Evolutionary conservation across 108 stramenopile genomes (phyloP), one percentile per base, ranked within the genome.

Genomic region (Skeletonema marinoi): DNA sequence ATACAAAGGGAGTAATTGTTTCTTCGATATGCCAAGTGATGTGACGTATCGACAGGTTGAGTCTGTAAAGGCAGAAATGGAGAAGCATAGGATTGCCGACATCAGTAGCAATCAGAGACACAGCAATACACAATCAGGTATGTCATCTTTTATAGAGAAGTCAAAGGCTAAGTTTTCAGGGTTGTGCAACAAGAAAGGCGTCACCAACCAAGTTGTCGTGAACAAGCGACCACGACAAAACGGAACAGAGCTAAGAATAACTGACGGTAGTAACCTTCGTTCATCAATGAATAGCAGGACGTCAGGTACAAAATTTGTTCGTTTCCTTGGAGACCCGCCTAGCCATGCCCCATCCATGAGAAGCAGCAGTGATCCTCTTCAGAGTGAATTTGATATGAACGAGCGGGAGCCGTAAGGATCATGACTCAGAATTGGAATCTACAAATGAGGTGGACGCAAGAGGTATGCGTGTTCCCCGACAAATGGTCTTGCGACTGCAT

Each of bases 21-120:
- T 82, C 39, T 94, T 96, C 70, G 91, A 96, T 50, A 85, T 85
- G 42, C 91, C 95, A 9, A 65, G 80, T 42, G 88, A 92, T 0
- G 83, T 90, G 9, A 74, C 78, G 10, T 48, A 68, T 6, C 62
- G 77, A 32, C 87, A 92, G 32, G 50, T 87, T 16, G 35, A 70
- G 13, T 65, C 75, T 32, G 89, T 85, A 4, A 81, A 86, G 75
- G 39, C 33, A 8, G 93, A 96, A 71, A 83, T 89, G 32, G 70
- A 70, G 13, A 82, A 85, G 14, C 68, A 88, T 14, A 65, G 73
- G 32, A 70, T 85, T 17, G 16, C 71, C n/a, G 21, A 12, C 11
- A 76, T 78, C 50, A 73, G 61, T 13, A 58, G 35, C 17, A 65
- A 68, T 54, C 78, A 74, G 9, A 64, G 33, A 21, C 60, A 77